Evolutionary conservation across 352 stramenopile genomes (phyloP).

Genomic region (Pythium folliculosum): DNA sequence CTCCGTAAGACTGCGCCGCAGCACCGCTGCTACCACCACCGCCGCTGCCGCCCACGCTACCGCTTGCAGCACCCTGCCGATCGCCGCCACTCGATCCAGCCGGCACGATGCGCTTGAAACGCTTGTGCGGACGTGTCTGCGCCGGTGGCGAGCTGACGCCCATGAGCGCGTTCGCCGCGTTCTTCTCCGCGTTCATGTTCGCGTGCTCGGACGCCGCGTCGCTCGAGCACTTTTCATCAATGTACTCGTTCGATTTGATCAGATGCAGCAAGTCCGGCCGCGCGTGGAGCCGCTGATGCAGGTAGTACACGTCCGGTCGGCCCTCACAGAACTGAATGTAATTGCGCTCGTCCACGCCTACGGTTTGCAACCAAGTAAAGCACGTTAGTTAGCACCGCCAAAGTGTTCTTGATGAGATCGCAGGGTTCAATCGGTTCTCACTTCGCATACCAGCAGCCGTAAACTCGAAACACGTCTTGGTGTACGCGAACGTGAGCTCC

Average conservation of each 20-base stretch:
- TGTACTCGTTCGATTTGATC: constrained; percentile 86
- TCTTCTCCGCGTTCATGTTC: constrained; percentile 24
- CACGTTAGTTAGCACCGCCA: constrained; percentile 29
- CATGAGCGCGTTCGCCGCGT: constrained; percentile 30
- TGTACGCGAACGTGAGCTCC: constrained; percentile 78
- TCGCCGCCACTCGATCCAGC: constrained; percentile 5
- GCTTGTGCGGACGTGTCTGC: constrained; percentile 47
- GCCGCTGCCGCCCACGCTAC: background rate
- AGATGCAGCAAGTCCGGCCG: constrained; percentile 73
- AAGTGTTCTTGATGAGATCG: background rate
- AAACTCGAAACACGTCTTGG: constrained; percentile 83
- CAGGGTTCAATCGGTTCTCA: constrained; percentile 34
- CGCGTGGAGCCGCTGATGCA: constrained; percentile 75
- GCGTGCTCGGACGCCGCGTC: constrained; percentile 40
- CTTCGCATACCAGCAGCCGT: constrained; percentile 84
- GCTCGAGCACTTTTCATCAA: constrained; percentile 72
- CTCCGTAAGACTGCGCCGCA: background rate
- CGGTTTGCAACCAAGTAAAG: background rate
- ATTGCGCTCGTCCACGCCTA: constrained; percentile 74
- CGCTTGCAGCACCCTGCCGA: background rate
- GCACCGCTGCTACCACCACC: background rate
- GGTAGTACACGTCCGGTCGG: constrained; percentile 75
- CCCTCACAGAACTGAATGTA: constrained; percentile 83
- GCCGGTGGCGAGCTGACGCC: constrained; percentile 36
- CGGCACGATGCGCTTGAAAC: constrained; percentile 60